Conservation (phyloP, 495 filamentous ascomycete species). For the Tuber calosporum region DNA sequence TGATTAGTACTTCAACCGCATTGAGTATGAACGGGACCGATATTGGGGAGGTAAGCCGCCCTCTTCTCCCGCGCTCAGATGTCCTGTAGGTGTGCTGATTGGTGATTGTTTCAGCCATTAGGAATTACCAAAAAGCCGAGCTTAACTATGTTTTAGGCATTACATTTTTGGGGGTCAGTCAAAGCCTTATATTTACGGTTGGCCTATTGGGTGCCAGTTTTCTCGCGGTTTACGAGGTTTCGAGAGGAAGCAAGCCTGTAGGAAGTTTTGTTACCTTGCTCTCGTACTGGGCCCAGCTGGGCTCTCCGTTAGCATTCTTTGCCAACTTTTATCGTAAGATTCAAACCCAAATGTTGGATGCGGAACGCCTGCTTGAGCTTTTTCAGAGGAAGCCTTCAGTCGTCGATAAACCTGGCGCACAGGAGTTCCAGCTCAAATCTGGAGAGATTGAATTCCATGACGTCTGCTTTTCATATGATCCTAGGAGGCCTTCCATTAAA, state of each 20-base stretch:
- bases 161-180: constrained; percentile 45
- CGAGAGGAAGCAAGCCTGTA: constrained; percentile 50
- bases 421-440: constrained; percentile 50
- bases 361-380: constrained; percentile 64
- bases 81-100: not conserved
- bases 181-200: constrained; percentile 55
- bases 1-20: constrained; percentile 60
- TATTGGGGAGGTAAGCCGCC: constrained; percentile 47
- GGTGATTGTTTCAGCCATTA: constrained; percentile 33
- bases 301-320: constrained; percentile 57
- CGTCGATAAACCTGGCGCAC: constrained; percentile 51
- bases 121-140: constrained; percentile 37
- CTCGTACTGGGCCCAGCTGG: constrained; percentile 62
- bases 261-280: constrained; percentile 66
- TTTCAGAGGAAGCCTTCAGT: constrained; percentile 61
- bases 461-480: constrained; percentile 66
- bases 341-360: constrained; percentile 58
- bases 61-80: not conserved
- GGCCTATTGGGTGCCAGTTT: constrained; percentile 59
- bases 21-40: constrained; percentile 56
- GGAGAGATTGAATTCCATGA: constrained; percentile 59
- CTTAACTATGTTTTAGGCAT: constrained; percentile 40
- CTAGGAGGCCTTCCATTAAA: constrained; percentile 59
- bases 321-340: constrained; percentile 55
- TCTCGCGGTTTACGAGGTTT: constrained; percentile 62